These are phyloP conservation scores for Nothopassalora personata DNA, from an alignment of 2,329 filamentous ascomycete genomes.

Conservation along the genomic window DNA sequence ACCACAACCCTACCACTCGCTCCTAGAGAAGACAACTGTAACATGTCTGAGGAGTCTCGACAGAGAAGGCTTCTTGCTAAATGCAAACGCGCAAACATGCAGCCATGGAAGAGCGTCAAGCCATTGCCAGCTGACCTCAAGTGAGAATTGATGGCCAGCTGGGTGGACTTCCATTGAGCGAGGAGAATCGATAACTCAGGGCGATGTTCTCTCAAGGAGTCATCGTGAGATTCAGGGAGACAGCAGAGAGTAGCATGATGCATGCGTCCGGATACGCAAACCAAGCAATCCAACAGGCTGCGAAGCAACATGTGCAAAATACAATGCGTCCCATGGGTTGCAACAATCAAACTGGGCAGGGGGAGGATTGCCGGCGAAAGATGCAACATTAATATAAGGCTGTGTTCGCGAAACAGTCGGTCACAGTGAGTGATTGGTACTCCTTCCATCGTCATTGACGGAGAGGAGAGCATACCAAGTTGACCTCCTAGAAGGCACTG, in stretches of 20 bases:
- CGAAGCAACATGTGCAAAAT: neutral
- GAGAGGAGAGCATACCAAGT: too few species aligned
- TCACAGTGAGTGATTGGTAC: too few species aligned
- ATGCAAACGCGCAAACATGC: constrained; percentile 24
- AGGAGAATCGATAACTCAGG: neutral
- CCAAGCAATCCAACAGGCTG: neutral
- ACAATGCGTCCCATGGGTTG: neutral
- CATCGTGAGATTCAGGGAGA: neutral
- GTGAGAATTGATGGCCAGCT: neutral
- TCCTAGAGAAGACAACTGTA: constrained; percentile 30
- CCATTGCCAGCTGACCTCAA: constrained; percentile 12
- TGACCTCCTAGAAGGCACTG: too few species aligned
- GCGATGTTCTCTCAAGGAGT: neutral
- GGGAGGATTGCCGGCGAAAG: neutral
- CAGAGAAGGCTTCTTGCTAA: constrained; percentile 25
- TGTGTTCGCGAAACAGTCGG: too few species aligned
- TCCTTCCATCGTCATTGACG: too few species aligned
- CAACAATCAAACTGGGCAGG: neutral
- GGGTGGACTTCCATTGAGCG: neutral
- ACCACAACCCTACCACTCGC: constrained; percentile 28
- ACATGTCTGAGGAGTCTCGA: constrained; percentile 27
- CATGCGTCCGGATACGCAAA: neutral
- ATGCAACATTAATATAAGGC: neutral
- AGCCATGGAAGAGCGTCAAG: constrained; percentile 27
- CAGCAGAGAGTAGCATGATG: neutral